These are phyloP conservation scores for Leptographium galeiforme DNA, from an alignment of 2,329 filamentous ascomycete genomes.

Conservation along the genomic window DNA sequence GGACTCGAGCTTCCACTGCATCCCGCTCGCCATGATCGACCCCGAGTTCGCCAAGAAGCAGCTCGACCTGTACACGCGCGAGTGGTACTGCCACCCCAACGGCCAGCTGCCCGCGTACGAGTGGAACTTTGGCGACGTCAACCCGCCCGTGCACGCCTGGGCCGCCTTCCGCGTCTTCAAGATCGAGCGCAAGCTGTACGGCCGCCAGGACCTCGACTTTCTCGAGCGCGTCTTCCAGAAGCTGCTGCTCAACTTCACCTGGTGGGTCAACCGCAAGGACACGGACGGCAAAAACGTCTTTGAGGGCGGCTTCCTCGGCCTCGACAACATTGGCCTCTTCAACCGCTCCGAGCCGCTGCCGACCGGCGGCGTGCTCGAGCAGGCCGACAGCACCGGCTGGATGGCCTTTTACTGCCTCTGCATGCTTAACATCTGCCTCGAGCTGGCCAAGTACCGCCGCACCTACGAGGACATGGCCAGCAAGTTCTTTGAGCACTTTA, in stretches of 20 bases:
- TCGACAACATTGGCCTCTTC: conserved; percentile 96
- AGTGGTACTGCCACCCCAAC: conserved; percentile 99
- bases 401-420: conserved; percentile 96
- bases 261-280: conserved; percentile 98
- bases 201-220: conserved; percentile 87
- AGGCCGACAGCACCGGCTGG: conserved; percentile 96
- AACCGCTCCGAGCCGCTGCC: conserved; percentile 91
- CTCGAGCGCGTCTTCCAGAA: conserved; percentile 95
- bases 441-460: conserved; percentile 86
- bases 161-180: conserved; percentile 93
- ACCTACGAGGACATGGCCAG: conserved; percentile 95
- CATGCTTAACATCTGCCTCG: conserved; percentile 94
- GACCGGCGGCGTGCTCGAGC: conserved; percentile 84
- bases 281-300: conserved; percentile 92
- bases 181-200: conserved; percentile 95
- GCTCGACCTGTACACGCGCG: conserved; percentile 84
- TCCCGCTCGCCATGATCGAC: conserved; percentile 91
- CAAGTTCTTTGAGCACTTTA: conserved; percentile 98
- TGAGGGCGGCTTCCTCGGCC: conserved; percentile 85
- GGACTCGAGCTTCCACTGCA: conserved; percentile 96
- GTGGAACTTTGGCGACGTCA: conserved; percentile 97
- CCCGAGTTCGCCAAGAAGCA: conserved; percentile 98
- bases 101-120: conserved; percentile 86
- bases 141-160: conserved; percentile 94
- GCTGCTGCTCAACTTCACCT: conserved; percentile 88